phyloP scores from a whole-genome alignment of 2,329 filamentous ascomycete genomes.

The Aspergillus luchuensis region DNA sequence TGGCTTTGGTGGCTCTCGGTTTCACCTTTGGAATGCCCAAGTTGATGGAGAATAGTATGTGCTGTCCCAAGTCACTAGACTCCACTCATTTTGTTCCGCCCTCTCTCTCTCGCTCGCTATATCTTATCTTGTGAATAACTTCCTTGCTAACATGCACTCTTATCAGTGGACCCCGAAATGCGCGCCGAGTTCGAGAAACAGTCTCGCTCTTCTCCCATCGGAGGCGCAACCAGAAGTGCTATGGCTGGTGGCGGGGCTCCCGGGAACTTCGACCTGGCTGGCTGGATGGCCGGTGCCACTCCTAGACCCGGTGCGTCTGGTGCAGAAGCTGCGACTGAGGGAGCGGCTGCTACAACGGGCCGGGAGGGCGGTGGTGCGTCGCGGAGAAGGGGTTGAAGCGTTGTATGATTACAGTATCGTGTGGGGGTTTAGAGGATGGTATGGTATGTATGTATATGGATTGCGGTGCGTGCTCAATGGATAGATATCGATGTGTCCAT shows the following conservation, averaged over 20 bases:
- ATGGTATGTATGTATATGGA: too few species aligned
- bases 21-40: slow-evolving; percentile 94
- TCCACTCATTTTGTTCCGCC: background rate
- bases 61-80: background rate
- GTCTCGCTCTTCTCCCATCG: slow-evolving; percentile 73
- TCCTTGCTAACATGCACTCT: background rate
- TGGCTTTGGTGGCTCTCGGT: slow-evolving; percentile 78
- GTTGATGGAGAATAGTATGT: slow-evolving; percentile 89
- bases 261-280: slow-evolving; percentile 68
- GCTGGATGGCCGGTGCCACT: slow-evolving; percentile 65
- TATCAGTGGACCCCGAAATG: slow-evolving; percentile 91
- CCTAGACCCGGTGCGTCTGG: slow-evolving; percentile 27
- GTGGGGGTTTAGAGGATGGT: too few species aligned
- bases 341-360: slow-evolving; percentile 29
- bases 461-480: background rate
- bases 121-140: background rate
- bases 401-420: background rate
- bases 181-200: slow-evolving; percentile 89
- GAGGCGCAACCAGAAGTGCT: slow-evolving; percentile 59
- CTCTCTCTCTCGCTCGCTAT: background rate
- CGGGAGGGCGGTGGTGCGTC: slow-evolving; percentile 31
- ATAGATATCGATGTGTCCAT: too few species aligned
- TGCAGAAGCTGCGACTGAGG: slow-evolving; percentile 27
- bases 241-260: slow-evolving; percentile 59
- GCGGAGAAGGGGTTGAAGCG: background rate